Base-by-base conservation (phyloP, 345 rosid genomes). In the Euphorbia peplus region DNA sequence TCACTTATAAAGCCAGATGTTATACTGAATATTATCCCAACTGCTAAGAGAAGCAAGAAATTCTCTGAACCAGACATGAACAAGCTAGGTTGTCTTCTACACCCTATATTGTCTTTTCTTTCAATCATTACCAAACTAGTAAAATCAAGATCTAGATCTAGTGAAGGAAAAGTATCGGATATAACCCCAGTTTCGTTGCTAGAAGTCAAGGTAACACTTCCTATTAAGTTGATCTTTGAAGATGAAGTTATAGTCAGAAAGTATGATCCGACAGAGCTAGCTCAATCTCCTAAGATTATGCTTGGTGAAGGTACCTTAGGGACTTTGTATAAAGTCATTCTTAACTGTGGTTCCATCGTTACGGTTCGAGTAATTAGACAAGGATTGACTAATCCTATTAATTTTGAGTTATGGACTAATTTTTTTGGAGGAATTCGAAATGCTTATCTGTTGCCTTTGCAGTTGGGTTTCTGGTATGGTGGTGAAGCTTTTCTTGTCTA, bases 291-390 rank as follows among this genome's bases (percentile, higher is more conserved):
- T 2, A 76, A 76, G 69, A 62, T 52, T 4, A 59, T 75, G 76
- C 74, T 80, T 1, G 83, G 83, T 41, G 81, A 80, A 64, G 83
- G 81, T 14, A 76, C 70, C 18, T 1, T 73, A 22, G 83, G 78
- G 60, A 67, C 78, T 10, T 68, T 80, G 67, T 76, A 73, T 48
- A 76, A 76, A 73, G 75, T 70, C 26, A 80, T 80, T 50, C 83
- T 73, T 19, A 50, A 76, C 15, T 76, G 76, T 32, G 76, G 83
- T 15, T 68, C 74, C 8, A 68, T 69, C 2, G 26, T 71, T 22
- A 71, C 81, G 0, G 53, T 76, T 59, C 50, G 81, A 48, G 68
- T 70, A 70, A 68, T 80, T 21, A 28, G 74, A 68, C 68, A 64
- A 22, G 71, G 66, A 9, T 13, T 74, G 59, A 65, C 32, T 11